phyloP scores from a whole-genome alignment of 345 rosid species.

The Crucihimalaya himalaica region DNA sequence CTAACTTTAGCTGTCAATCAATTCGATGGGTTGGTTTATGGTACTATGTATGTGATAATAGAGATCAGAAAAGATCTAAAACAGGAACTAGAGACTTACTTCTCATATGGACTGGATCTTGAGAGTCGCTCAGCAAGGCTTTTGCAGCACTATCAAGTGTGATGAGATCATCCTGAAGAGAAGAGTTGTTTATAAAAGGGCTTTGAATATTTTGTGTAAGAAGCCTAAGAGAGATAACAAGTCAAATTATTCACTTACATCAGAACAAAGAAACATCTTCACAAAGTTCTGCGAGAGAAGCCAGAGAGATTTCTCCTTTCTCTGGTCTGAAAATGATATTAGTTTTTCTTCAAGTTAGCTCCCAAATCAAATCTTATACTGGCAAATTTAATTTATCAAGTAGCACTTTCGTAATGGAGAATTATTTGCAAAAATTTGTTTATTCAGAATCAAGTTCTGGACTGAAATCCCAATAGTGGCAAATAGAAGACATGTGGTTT shows the following conservation, averaged over 20 bases:
- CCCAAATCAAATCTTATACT: background rate
- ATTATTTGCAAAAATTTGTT: constrained; percentile 1
- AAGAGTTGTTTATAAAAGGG: background rate
- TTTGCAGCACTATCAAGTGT: constrained; percentile 74
- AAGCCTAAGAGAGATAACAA: constrained; percentile 6
- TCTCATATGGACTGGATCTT: constrained; percentile 64
- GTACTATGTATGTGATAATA: background rate
- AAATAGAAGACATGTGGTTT: constrained; percentile 1
- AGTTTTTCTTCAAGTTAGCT: background rate
- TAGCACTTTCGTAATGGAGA: background rate
- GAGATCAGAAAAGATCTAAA: constrained; percentile 5
- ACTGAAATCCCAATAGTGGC: background rate
- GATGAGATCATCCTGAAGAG: constrained; percentile 55
- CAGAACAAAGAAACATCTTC: constrained; percentile 82
- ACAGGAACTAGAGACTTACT: constrained; percentile 44
- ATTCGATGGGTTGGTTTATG: constrained; percentile 23
- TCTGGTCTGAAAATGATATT: constrained; percentile 48
- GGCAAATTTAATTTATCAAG: background rate
- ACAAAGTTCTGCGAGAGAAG: constrained; percentile 77
- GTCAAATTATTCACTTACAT: constrained; percentile 47
- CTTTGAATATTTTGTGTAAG: background rate
- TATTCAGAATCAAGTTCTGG: background rate
- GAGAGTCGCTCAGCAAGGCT: constrained; percentile 63
- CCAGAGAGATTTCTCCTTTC: constrained; percentile 73
- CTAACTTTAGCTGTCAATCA: constrained; percentile 76